phyloP scores from a whole-genome alignment of 345 rosid genomes.

The Hirschfeldia incana region DNA sequence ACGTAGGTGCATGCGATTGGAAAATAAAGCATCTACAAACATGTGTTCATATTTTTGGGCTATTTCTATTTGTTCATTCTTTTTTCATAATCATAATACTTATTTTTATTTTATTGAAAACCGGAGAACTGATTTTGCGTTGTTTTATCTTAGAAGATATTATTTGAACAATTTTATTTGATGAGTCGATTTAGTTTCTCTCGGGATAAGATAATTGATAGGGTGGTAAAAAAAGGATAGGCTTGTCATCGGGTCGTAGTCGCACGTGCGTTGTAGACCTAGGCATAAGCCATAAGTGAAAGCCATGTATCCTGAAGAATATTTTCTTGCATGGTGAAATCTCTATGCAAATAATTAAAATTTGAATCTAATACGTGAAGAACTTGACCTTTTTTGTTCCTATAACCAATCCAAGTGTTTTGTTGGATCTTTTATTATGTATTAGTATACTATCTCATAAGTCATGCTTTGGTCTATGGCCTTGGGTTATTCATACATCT shows the following conservation, averaged over 20 bases:
- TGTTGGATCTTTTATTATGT: not conserved
- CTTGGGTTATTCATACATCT: not conserved
- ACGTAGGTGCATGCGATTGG: constrained; percentile 27
- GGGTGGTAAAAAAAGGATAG: too few species aligned
- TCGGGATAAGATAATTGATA: too few species aligned
- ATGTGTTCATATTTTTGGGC: constrained; percentile 5
- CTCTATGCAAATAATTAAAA: not conserved
- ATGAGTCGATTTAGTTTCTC: too few species aligned
- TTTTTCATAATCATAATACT: too few species aligned
- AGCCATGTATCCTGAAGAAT: not conserved
- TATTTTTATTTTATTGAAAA: not conserved
- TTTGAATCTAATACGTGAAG: not conserved
- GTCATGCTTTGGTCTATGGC: too few species aligned
- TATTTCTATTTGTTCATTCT: constrained; percentile 12
- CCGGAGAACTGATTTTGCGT: not conserved
- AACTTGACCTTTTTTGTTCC: not conserved
- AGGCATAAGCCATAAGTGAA: too few species aligned
- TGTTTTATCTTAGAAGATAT: too few species aligned
- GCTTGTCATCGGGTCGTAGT: too few species aligned
- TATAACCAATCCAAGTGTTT: not conserved
- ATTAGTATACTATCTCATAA: not conserved
- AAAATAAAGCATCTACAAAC: not conserved
- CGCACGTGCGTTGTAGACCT: too few species aligned
- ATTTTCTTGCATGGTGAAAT: not conserved
- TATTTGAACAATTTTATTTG: too few species aligned